phyloP scores from a whole-genome alignment of 495 filamentous ascomycete genomes.

The Penicillium lagena region DNA sequence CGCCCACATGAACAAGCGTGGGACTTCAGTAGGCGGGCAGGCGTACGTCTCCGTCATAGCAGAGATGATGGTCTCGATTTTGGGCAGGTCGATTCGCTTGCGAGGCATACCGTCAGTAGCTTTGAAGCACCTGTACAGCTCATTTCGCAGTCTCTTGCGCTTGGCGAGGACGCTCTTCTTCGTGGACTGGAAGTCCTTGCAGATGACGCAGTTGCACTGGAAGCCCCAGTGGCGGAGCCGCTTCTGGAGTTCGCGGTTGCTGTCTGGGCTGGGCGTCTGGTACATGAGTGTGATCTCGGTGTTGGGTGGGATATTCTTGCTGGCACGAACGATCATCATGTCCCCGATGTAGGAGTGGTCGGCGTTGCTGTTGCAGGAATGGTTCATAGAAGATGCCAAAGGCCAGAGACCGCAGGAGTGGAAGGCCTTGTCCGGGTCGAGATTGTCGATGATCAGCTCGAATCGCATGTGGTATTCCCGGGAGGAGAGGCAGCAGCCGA shows the following conservation, averaged over 20 bases:
- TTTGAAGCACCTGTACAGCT: slow-evolving; percentile 5
- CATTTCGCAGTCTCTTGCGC: slow-evolving; percentile 3
- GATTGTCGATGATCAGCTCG: too few species aligned
- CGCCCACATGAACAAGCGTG: slow-evolving; percentile 20
- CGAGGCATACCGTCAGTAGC: neutral
- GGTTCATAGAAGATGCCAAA: slow-evolving; percentile 49
- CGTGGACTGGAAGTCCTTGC: slow-evolving; percentile 17
- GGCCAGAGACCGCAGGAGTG: slow-evolving; percentile 46
- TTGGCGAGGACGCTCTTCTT: slow-evolving; percentile 1
- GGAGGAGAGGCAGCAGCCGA: slow-evolving; percentile 37
- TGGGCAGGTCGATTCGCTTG: neutral
- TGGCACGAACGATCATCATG: slow-evolving; percentile 51
- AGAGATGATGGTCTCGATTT: slow-evolving; percentile 11
- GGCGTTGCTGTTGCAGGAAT: slow-evolving; percentile 44
- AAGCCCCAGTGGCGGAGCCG: slow-evolving; percentile 37
- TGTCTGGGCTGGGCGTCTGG: slow-evolving; percentile 8
- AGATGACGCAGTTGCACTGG: slow-evolving; percentile 39
- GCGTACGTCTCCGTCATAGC: slow-evolving; percentile 24
- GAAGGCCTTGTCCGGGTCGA: slow-evolving; percentile 5
- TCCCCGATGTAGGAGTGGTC: slow-evolving; percentile 51
- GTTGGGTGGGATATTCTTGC: slow-evolving; percentile 31
- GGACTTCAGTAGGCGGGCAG: slow-evolving; percentile 14
- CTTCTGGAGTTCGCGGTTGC: too few species aligned
- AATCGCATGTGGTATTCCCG: slow-evolving; percentile 21
- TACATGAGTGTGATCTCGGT: slow-evolving; percentile 45